Conservation (phyloP, 2,329 filamentous ascomycete genomes). For the Cladorrhinum sp. region DNA sequence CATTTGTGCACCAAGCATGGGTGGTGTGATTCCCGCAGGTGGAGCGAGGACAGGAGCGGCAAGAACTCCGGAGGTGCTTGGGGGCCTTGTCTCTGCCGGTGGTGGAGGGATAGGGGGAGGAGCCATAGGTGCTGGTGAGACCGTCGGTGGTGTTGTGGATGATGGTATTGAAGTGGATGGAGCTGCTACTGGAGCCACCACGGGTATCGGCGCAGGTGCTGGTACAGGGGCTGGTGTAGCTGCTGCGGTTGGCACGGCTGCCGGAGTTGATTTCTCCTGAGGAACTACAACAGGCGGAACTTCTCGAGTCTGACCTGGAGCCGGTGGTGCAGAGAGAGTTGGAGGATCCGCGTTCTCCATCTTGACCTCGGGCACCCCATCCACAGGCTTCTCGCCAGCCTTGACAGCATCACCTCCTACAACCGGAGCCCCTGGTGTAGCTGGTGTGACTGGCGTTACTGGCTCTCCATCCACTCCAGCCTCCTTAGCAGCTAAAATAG, state of each 20-base stretch:
- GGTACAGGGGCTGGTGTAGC: not conserved
- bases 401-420: conserved; percentile 21
- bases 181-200: conserved; percentile 12
- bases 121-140: conserved; percentile 18
- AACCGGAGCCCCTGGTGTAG: conserved; percentile 10
- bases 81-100: conserved; percentile 19
- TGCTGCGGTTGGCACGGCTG: conserved; percentile 23
- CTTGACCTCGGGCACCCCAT: not conserved
- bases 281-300: not conserved
- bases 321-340: conserved; percentile 13
- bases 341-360: conserved; percentile 7
- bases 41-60: conserved; percentile 30
- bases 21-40: conserved; percentile 25
- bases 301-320: not conserved
- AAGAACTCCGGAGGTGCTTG: conserved; percentile 25
- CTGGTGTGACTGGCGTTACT: not conserved
- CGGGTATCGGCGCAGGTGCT: conserved; percentile 8
- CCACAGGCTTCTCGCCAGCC: conserved; percentile 8
- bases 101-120: conserved; percentile 25
- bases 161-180: conserved; percentile 20
- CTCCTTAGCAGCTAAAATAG: conserved; percentile 35
- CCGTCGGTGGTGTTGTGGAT: conserved; percentile 19
- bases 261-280: not conserved
- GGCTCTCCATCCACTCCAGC: conserved; percentile 12
- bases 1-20: conserved; percentile 28